Conservation (phyloP, 371 early-diverging fungal genomes). For the Mortierella sp. region DNA sequence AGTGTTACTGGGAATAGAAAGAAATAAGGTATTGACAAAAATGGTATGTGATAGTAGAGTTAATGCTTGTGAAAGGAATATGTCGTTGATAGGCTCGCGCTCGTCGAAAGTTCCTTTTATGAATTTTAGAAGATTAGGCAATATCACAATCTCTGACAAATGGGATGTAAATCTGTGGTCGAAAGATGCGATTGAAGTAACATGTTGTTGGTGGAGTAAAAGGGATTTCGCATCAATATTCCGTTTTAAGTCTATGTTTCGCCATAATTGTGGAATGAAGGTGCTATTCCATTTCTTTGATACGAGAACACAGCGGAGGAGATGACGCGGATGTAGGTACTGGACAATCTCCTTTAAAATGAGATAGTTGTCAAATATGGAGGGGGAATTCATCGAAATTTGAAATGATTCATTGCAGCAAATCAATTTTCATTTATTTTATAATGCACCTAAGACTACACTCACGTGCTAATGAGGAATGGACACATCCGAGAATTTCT, state of each 20-base stretch:
- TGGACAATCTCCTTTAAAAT: slow-evolving; percentile 1
- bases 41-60: slow-evolving; percentile 6
- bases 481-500: not conserved
- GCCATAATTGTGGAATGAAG: slow-evolving; percentile 4
- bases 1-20: slow-evolving; percentile 5
- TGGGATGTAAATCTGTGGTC: not conserved
- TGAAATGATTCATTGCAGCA: no score
- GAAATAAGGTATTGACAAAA: not conserved
- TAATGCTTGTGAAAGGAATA: not conserved
- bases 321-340: slow-evolving; percentile 1
- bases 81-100: not conserved
- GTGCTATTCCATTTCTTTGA: not conserved
- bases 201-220: slow-evolving; percentile 3
- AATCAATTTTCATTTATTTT: no score
- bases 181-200: not conserved
- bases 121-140: slow-evolving; percentile 4
- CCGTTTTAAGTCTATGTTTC: slow-evolving; percentile 2
- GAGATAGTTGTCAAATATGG: slow-evolving; percentile 3
- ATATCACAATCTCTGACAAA: not conserved
- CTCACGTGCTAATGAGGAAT: not conserved
- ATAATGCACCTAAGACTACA: not conserved
- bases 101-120: not conserved
- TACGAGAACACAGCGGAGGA: slow-evolving; percentile 4
- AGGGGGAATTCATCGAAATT: no score
- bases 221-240: not conserved